Evolutionary conservation across 495 filamentous ascomycete genomes (phyloP), one percentile per base, ranked within the genome.

Genomic region (Hypoxylon lienhwacheense): DNA sequence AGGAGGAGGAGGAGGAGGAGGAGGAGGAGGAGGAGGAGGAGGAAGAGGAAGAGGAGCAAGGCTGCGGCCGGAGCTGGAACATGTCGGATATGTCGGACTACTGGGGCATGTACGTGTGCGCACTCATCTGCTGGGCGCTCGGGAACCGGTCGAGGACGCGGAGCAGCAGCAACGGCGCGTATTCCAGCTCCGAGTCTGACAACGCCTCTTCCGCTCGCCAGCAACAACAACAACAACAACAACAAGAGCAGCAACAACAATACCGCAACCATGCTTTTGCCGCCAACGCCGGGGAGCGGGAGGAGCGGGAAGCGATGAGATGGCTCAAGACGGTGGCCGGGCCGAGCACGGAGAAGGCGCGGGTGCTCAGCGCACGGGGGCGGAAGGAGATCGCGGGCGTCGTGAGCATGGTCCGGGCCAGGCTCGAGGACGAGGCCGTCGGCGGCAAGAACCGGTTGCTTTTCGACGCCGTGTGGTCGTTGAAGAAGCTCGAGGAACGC

Each of bases 31-130:
- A 54, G 17, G 8, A 33, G 19, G 53, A 51, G 15, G 44, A 48
- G 8, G 44, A 35, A 21, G 44, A 53, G 21, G 47, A 47, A 15
- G 34, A 37, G 19, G 28, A 31, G 35, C 31, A 22, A 25, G 20
- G 25, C 35, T 42, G 21, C 8, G 43, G 39, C 22, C 55, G 35
- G 29, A 52, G 35, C 20, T 47, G 45, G 37, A 69, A 63, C 59
- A 60, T 59, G 21, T 32, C 42, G 5, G 73, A 77, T 14, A 58
- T 79, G 21, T 73, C 71, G 5, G 75, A 74, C 34, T 77, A 76
- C 52, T 79, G 76, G 76, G 74, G 66, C 15, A 41, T 77, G 48
- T 75, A 77, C 47, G 73, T 70, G 0, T 77, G 73, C 56, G 69
- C 72, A 4, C 68, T 78, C 31, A 70, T 77, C 55, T 71, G 66